Conservation (phyloP, 495 filamentous ascomycete species). For the Astrothelium subdiscretum region DNA sequence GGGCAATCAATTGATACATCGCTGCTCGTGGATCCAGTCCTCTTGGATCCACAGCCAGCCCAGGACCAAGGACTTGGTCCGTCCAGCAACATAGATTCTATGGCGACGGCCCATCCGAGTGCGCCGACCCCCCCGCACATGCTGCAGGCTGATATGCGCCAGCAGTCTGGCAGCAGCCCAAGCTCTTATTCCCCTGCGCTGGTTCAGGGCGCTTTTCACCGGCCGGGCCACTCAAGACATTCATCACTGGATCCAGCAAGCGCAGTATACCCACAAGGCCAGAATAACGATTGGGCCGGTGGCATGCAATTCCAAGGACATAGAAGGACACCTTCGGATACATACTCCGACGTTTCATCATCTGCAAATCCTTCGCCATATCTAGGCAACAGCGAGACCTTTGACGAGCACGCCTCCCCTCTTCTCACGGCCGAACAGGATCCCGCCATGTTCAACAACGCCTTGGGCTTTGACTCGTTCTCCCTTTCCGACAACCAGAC, state of each 20-base stretch:
- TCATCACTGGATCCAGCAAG: constrained; percentile 70
- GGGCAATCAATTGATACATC: constrained; percentile 26
- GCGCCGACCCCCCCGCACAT: constrained; percentile 59
- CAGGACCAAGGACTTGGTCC: constrained; percentile 44
- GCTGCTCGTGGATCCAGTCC: constrained; percentile 14
- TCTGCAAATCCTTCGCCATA: constrained; percentile 74
- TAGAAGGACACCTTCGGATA: constrained; percentile 72
- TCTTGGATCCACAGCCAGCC: constrained; percentile 19
- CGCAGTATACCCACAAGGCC: constrained; percentile 55
- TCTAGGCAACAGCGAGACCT: constrained; percentile 63
- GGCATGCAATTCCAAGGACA: constrained; percentile 64
- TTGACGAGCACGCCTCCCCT: constrained; percentile 70
- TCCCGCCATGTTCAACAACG: constrained; percentile 58
- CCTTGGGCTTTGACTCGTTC: constrained; percentile 66
- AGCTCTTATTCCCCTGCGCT: constrained; percentile 39
- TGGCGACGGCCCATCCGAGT: constrained; percentile 61
- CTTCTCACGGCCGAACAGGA: constrained; percentile 65
- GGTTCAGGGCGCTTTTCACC: constrained; percentile 46
- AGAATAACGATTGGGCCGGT: constrained; percentile 53
- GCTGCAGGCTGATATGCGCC: constrained; percentile 45
- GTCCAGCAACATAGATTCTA: constrained; percentile 43
- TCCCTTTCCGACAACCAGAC: constrained; percentile 64
- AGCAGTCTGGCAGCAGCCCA: constrained; percentile 18
- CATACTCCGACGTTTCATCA: constrained; percentile 72
- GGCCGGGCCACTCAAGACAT: constrained; percentile 65